Conservation (phyloP, 495 filamentous ascomycete species). For the Cladorrhinum samala region DNA sequence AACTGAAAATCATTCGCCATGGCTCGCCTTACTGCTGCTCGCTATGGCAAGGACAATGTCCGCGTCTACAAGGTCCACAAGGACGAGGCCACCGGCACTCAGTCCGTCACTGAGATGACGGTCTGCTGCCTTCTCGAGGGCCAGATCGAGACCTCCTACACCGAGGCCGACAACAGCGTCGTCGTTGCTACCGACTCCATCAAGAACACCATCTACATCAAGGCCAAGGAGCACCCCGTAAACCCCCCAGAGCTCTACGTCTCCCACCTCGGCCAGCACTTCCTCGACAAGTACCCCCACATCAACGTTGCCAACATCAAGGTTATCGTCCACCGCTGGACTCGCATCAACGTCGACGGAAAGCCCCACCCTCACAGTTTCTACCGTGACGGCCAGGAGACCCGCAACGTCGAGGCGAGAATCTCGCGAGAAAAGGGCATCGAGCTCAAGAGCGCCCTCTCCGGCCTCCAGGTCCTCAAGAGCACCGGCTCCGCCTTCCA, state of each 20-base stretch:
- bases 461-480: conserved; percentile 83
- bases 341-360: conserved; percentile 79
- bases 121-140: conserved; percentile 86
- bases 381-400: conserved; percentile 83
- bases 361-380: conserved; percentile 96
- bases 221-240: conserved; percentile 87
- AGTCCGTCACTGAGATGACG: conserved; percentile 91
- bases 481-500: conserved; percentile 96
- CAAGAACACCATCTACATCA: conserved; percentile 96
- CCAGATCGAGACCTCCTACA: conserved; percentile 89
- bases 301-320: conserved; percentile 77
- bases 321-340: conserved; percentile 83
- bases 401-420: conserved; percentile 62
- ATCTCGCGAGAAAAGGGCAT: conserved; percentile 54
- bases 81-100: conserved; percentile 64
- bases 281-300: conserved; percentile 79
- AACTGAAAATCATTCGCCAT: too few relatives aligned
- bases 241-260: conserved; percentile 91
- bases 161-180: conserved; percentile 87
- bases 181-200: conserved; percentile 95
- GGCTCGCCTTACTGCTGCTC: conserved; percentile 62
- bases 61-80: conserved; percentile 89
- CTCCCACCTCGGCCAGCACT: conserved; percentile 76
- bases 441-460: conserved; percentile 62
- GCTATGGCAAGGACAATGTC: conserved; percentile 97